Base-by-base conservation (phyloP, 2,329 filamentous ascomycete genomes). In the Metarhizium brunneum region DNA sequence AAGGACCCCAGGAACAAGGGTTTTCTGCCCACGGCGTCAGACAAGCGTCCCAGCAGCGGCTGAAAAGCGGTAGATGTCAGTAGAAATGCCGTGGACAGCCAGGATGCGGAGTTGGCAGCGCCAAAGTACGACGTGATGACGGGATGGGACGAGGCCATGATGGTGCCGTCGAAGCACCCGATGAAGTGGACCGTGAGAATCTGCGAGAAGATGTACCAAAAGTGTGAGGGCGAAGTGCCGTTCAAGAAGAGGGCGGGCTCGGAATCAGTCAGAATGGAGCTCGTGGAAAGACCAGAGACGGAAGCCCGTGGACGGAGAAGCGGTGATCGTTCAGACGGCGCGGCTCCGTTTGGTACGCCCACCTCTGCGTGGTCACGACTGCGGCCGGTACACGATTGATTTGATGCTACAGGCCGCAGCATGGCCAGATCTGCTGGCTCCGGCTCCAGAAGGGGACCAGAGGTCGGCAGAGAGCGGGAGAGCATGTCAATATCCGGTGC, bases 101-200 rank as follows among this genome's bases (percentile, higher is more conserved):
- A 94, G 2, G 88, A 90, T 3, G 89, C 89, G 50, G 83, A 83
- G 68, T 92, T 90, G 36, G 87, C 88, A 51, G 86, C 81, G 58
- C 84, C 74, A 69, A 92, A 92, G 68, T 92, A 84, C 0, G 87
- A 90, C 0, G 88, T 91, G 58, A 92, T 90, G 56, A 89, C 86
- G 0, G 88, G 88, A 68, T 94, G 88, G 47, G 81, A 86, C 2
- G 87, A 90, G 4, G 87, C 87, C 87, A 92, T 91, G 61, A 92
- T 80, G 4, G 88, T 92, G 11, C 82, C 80, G 72, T 92, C 89
- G 65, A 92, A 92, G 66, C 77, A 83, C 38, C 74, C 72, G 16
- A 84, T 73, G 59, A 85, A 80, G 63, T 81, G 81, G 4, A 76
- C 75, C n/a, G 78, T 65, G 58, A 86, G 69, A 50, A 87, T 74